Base-by-base conservation (phyloP, 2,329 filamentous ascomycete genomes). In the Exophiala lecanii-corni region DNA sequence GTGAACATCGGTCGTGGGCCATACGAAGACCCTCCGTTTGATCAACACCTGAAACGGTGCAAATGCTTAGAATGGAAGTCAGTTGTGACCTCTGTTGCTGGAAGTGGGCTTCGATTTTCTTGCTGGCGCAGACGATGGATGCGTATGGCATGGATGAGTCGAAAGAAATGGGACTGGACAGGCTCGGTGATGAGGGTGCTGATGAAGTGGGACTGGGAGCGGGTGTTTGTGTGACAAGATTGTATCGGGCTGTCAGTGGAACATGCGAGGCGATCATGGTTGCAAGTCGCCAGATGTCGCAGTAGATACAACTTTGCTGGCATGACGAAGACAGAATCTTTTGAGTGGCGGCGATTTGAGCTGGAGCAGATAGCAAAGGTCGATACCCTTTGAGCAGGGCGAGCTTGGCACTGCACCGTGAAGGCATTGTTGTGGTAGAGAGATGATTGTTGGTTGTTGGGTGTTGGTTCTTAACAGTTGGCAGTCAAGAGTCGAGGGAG, bases 281-380 rank as follows among this genome's bases (percentile, higher is more conserved):
- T 15, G 54, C 53, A 18, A 56, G 41, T 39, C 52, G 51, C 54
- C 54, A 56, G 41, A 56, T 53, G 31, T 56, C 53, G 30, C 54
- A 56, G 48, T 51, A 54, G 37, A 56, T 54, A 41, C 54, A 56
- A 21, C 26, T 13, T 36, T 33, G 32, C 20, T 30, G 28, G 38
- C 54, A 56, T 4, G 53, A 41, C 23, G 36, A 41, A 17, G 44
- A 55, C 12, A 50, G 42, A 33, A 52, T 39, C 26, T 45, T 47
- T 30, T 55, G 53, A 16, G 50, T 53, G 10, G 50, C 35, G 10
- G 37, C 18, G 33, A 43, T 18, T 17, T 49, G 38, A 39, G 49
- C 40, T 13, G 36, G 43, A 18, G 36, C 47, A 13, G 45, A 38
- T 13, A 51, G 39, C 26, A 38, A 18, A 25, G 54, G 54, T 28